Evolutionary conservation across 306 rosid species (phyloP), one percentile per base, ranked within the genome.

Genomic region (Geum urbanum): DNA sequence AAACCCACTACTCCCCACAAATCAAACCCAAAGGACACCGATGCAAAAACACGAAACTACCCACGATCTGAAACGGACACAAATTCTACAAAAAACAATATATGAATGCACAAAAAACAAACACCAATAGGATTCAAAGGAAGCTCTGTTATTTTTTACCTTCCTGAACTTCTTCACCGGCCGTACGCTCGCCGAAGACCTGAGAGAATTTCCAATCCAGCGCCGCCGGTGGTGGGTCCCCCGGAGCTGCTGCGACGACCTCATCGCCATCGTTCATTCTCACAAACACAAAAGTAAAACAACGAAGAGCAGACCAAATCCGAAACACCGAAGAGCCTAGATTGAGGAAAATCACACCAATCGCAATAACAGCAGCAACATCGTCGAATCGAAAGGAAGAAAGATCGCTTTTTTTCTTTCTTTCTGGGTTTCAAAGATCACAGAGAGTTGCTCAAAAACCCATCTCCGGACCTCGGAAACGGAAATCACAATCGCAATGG

Each of bases 141-240:
- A 63, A 18, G 64, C 73, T 5, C 4, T 13, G 62, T 22, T 32
- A 2, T 32, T 27, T 32, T 32, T 44, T 79, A 95, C 99, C 99
- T 95, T 95, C 99, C 84, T 95, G 99, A 62, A 95, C 99, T 81
- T 95, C 99, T 73, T 95, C 99, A 24, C 99, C 99, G 57, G 91
- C 99, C 51, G 97, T 69, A 32, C 99, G 96, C 80, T 95, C 99
- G 16, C 99, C 99, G 60, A 95, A 95, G 12, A 95, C 99, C 87
- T 95, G 99, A 11, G 99, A 91, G 85, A 95, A 95, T 86, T 91
- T 95, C 99, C 99, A 95, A 67, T 95, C 99, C 83, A 95, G 81
- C 71, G 86, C 86, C 73, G 87, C 86, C 81, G 78, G 85, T 19
- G 86, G 82, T 22, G 89, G 89, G 50, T 85, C 92, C 72, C 73